Base-by-base conservation (phyloP, 352 stramenopile genomes). In the Blastocystis sp. region DNA sequence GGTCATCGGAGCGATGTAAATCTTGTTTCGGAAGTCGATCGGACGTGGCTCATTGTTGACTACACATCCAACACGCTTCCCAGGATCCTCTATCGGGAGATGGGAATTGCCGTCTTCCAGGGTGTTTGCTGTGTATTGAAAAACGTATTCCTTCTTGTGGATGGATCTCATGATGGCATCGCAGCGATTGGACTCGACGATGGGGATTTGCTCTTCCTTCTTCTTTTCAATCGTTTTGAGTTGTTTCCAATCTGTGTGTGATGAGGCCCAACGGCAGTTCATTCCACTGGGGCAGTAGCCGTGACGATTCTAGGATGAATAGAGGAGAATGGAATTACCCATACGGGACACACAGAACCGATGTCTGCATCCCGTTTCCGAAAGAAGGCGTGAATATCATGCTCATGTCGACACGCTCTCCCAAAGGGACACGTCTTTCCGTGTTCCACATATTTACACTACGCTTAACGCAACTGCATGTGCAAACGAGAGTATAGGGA, bases 1-100 rank as follows among this genome's bases (percentile, higher is more conserved):
- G 38, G 97, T 99, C 14, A 99, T 92, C 9, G 97, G 97, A 7
- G 96, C 97, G 34, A 99, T 92, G 91, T 99, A 99, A 40, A 99
- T 96, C 91, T 99, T 98, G 87, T 94, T 93, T 34, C 54, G 71
- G 60, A 81, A 81, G 66, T 81, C 71, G 11, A 81, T 45, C 61
- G 28, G 28, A 66, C 11, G 57, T 21, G 60, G 3, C 28, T 14
- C 24, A 19, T 21, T n/a, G 14, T 28, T 21, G 28, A 40, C 10
- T 19, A 43, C 9, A 65, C n/a, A n/a, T 66, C 61, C 61, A 66
- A 66, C 11, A 10, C 11, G 48, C 64, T 66, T 3, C 38, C n/a
- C 9, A 40, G n/a, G 43, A 81, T 63, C 28, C 14, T 21, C 66
- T 21, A 17, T 17, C 11, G n/a, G 24, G 62, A 69, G 62, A 21